phyloP scores from a whole-genome alignment of 2,329 filamentous ascomycete species.

The Claviceps paspali region DNA sequence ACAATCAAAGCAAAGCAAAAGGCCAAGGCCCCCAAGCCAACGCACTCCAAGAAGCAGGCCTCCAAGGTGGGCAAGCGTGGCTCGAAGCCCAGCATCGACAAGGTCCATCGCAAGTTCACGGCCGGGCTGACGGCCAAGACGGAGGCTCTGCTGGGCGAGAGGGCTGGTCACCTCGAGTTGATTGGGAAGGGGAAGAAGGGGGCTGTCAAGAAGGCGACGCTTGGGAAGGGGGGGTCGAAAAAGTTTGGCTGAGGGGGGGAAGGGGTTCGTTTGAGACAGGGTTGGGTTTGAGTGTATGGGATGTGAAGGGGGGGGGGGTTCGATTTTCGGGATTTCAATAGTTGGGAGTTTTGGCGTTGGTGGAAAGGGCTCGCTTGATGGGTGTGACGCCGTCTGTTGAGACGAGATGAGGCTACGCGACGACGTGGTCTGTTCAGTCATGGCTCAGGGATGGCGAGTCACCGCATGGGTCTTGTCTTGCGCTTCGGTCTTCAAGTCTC shows the following conservation, averaged over 20 bases:
- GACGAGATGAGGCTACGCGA: too few relatives aligned
- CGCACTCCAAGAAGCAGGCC: slow-evolving; percentile 26
- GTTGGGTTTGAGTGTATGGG: too few relatives aligned
- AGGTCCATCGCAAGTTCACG: slow-evolving; percentile 38
- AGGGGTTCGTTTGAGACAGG: too few relatives aligned
- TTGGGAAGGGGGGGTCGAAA: slow-evolving; percentile 32
- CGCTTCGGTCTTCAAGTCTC: too few relatives aligned
- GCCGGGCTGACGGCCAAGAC: slow-evolving; percentile 38
- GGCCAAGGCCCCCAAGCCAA: slow-evolving; percentile 23
- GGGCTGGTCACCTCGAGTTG: slow-evolving; percentile 43
- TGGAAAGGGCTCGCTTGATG: too few relatives aligned
- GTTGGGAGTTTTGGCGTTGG: too few relatives aligned
- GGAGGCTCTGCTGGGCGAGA: slow-evolving; percentile 42
- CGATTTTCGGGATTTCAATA: neutral
- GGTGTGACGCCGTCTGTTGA: too few relatives aligned
- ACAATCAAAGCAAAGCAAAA: slow-evolving; percentile 31
- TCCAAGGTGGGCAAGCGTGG: slow-evolving; percentile 35
- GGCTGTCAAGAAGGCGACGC: slow-evolving; percentile 21
- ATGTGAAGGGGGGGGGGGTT: neutral
- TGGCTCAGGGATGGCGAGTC: too few relatives aligned
- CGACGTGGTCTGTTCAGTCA: too few relatives aligned
- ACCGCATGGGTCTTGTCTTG: too few relatives aligned
- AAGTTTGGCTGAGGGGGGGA: slow-evolving; percentile 36
- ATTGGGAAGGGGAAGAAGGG: slow-evolving; percentile 40
- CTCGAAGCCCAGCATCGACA: slow-evolving; percentile 31